Percentiles rank a stretch among this genome's conserved stretches.
These are phyloP conservation scores for Vararia minispora DNA, from an alignment of 768 basidiomycete species.

Conservation along the genomic window DNA sequence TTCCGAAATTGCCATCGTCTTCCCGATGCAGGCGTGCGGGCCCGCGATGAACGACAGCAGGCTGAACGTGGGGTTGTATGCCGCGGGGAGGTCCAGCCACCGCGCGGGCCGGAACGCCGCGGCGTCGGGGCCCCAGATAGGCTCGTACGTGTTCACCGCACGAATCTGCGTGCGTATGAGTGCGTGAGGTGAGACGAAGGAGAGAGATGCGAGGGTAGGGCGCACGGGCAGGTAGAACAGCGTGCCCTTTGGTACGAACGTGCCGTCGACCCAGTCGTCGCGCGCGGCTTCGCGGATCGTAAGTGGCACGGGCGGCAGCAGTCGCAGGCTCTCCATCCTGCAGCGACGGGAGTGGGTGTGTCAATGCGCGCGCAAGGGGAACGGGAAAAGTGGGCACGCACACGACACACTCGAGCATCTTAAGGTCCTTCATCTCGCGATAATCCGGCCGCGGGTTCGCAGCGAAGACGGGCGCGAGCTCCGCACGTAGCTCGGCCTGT, in stretches of 20 bases:
- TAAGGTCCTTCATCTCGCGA: conserved; percentile 12
- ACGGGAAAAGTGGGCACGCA: conserved; percentile 5
- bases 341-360: not conserved
- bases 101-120: conserved; percentile 38
- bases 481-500: conserved; percentile 42
- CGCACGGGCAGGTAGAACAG: conserved; percentile 27
- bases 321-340: conserved; percentile 15
- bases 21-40: conserved; percentile 36
- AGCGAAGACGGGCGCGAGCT: conserved; percentile 30
- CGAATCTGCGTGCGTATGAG: conserved; percentile 26
- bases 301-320: conserved; percentile 15
- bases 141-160: conserved; percentile 38
- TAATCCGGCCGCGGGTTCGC: conserved; percentile 13
- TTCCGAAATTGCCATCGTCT: conserved; percentile 36
- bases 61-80: conserved; percentile 26
- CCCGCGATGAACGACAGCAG: conserved; percentile 33
- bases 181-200: no score
- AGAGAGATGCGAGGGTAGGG: not conserved
- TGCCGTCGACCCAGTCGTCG: conserved; percentile 24
- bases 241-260: conserved; percentile 32
- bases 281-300: conserved; percentile 11
- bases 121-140: conserved; percentile 39
- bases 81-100: conserved; percentile 31
- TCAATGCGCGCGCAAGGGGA: not conserved
- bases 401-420: conserved; percentile 15